phyloP scores from a whole-genome alignment of 306 rosid species.

The Pyrus betulifolia region DNA sequence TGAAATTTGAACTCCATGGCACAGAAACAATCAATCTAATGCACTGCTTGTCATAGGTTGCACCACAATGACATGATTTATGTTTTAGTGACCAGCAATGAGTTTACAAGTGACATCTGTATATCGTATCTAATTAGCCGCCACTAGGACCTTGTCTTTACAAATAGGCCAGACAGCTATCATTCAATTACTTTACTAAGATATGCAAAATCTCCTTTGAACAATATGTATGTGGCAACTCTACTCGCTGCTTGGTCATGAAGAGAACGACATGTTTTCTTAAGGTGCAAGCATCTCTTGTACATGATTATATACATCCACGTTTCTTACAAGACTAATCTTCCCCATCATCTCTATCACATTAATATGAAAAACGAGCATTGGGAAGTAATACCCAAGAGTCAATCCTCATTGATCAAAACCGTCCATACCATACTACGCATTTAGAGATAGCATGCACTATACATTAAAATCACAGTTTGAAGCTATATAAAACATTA shows the following conservation, averaged over 20 bases:
- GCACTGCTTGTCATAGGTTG: neutral
- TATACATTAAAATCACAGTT: neutral
- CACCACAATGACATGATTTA: neutral
- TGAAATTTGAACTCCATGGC: neutral
- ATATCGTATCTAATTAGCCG: neutral
- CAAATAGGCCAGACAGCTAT: neutral
- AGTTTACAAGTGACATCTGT: neutral
- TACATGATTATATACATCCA: neutral
- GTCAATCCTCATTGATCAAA: neutral
- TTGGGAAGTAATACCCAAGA: neutral
- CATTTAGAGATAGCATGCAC: neutral
- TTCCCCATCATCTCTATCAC: neutral
- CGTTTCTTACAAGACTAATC: neutral
- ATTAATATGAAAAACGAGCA: neutral
- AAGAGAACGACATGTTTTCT: neutral
- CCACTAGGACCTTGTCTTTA: neutral
- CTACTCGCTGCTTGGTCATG: neutral
- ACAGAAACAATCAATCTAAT: neutral
- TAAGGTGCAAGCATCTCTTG: neutral
- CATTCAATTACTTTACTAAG: neutral
- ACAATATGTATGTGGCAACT: neutral
- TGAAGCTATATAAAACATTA: constrained; percentile 18
- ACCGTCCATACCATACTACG: neutral
- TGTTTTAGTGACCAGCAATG: neutral
- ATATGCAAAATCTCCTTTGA: neutral